Conservation (phyloP, 164 flowering plant genomes). For the Macadamia tetraphylla region DNA sequence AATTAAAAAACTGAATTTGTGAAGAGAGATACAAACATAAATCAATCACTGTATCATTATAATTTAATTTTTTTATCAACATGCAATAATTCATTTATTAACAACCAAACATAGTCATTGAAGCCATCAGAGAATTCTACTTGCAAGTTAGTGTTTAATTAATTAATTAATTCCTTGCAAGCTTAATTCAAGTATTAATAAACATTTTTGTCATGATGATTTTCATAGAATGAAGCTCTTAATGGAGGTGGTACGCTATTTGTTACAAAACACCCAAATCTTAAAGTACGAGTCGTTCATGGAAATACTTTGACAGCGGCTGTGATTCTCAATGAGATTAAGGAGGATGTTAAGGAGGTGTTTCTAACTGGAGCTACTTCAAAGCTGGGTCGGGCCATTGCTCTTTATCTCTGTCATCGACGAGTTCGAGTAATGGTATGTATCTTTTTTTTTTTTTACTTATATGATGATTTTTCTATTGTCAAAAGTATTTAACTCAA, state of each 20-base stretch:
- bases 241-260: slow-evolving; percentile 91
- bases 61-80: too few species aligned
- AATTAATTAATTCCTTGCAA: neutral
- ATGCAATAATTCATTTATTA: too few species aligned
- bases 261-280: slow-evolving; percentile 69
- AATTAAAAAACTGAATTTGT: too few species aligned
- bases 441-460: neutral
- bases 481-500: too few species aligned
- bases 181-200: neutral
- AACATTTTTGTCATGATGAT: neutral
- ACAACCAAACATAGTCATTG: too few species aligned
- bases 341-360: slow-evolving; percentile 57
- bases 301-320: slow-evolving; percentile 95
- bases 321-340: slow-evolving; percentile 70
- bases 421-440: slow-evolving; percentile 70
- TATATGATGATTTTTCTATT: too few species aligned
- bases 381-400: slow-evolving; percentile 93
- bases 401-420: slow-evolving; percentile 71
- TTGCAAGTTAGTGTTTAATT: too few species aligned
- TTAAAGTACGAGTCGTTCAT: slow-evolving; percentile 77
- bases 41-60: too few species aligned
- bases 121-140: too few species aligned
- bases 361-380: slow-evolving; percentile 95
- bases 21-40: too few species aligned
- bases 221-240: slow-evolving; percentile 69